A percentile compares a stretch with the other conserved stretches of the same genome.
Conservation (phyloP, 176 grass and related monocot species). For the Rhynchospora tenuis region DNA sequence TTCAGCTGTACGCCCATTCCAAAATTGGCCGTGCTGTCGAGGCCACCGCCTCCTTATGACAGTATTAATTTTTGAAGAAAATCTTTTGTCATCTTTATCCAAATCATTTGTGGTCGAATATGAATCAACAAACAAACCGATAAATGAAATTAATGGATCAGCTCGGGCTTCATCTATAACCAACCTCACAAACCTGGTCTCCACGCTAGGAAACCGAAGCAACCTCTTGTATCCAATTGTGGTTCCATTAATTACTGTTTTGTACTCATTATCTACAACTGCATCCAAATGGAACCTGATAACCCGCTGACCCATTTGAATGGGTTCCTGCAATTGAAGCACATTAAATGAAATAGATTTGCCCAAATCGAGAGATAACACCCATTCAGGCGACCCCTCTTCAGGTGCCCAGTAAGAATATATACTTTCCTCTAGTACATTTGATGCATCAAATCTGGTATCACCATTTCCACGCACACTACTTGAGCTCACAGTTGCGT, state of each 20-base stretch:
- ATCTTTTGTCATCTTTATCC: conserved; percentile 6
- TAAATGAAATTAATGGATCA: conserved; percentile 66
- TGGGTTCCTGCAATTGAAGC: conserved; percentile 83
- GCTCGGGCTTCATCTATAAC: conserved; percentile 37
- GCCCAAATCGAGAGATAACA: conserved; percentile 49
- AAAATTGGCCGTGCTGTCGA: conserved; percentile 4
- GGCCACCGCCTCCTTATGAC: conserved; percentile 20
- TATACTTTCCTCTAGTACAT: conserved; percentile 47
- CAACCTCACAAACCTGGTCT: conserved; percentile 55
- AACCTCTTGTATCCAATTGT: conserved; percentile 92
- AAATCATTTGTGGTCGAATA: conserved; percentile 34
- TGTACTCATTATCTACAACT: conserved; percentile 41
- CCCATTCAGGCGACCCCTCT: conserved; percentile 48
- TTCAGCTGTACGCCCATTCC: conserved; percentile 18
- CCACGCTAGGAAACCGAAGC: conserved; percentile 32
- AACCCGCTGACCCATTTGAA: conserved; percentile 90
- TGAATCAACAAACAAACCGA: conserved; percentile 64
- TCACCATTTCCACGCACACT: conserved; percentile 55
- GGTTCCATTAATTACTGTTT: conserved; percentile 45
- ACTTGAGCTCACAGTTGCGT: conserved; percentile 49
- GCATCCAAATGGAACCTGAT: conserved; percentile 63
- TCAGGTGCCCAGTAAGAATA: conserved; percentile 73
- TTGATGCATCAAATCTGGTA: conserved; percentile 58
- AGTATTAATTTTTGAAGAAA: conserved; percentile 19
- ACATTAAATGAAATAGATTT: conserved; percentile 55